phyloP scores from a whole-genome alignment of 1,139 yeast genomes.

The Geotrichum klebahnii region DNA sequence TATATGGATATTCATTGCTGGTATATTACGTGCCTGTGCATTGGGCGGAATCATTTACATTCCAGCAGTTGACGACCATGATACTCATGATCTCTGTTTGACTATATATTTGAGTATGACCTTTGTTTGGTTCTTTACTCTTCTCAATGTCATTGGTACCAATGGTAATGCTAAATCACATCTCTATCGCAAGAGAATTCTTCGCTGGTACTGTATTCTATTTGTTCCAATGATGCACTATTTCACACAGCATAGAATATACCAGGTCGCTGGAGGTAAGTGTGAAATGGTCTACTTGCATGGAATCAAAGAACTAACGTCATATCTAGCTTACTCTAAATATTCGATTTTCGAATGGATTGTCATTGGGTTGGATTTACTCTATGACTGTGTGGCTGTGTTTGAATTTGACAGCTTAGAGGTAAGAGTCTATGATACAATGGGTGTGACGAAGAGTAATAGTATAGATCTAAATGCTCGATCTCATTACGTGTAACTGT shows the following conservation, averaged over 20 bases:
- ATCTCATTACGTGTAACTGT: conserved; percentile 3
- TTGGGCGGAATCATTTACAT: conserved; percentile 18
- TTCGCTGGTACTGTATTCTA: conserved; percentile 53
- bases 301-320: background rate
- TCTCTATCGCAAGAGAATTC: conserved; percentile 40
- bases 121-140: conserved; percentile 16
- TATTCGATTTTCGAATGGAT: conserved; percentile 83
- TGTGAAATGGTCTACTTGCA: too few relatives aligned
- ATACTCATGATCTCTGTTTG: conserved; percentile 18
- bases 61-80: conserved; percentile 19
- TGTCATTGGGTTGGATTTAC: conserved; percentile 63
- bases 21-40: conserved; percentile 13
- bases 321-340: conserved; percentile 63
- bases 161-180: conserved; percentile 46
- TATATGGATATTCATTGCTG: conserved; percentile 5
- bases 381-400: conserved; percentile 49
- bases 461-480: conserved; percentile 1
- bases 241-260: conserved; percentile 75
- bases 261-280: conserved; percentile 54
- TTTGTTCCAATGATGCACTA: conserved; percentile 68
- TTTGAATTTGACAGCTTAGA: conserved; percentile 19
- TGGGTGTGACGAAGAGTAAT: background rate
- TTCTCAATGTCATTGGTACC: conserved; percentile 40
- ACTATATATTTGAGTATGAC: conserved; percentile 14
- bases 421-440: conserved; percentile 10